phyloP scores from a whole-genome alignment of 208 protist species.

The Crithidia mellificae region DNA sequence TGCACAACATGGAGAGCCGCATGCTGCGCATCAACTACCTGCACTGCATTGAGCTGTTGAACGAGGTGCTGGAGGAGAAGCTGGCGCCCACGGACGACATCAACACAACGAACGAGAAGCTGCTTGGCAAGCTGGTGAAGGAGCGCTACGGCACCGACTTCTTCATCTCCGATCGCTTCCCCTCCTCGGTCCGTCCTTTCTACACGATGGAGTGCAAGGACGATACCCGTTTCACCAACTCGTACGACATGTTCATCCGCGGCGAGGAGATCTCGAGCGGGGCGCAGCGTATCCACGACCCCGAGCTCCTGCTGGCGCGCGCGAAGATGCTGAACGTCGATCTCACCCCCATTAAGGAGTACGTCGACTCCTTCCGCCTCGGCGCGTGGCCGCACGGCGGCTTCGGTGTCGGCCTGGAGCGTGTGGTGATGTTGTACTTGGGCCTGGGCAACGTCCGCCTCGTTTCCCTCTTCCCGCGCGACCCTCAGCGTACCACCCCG shows the following conservation, averaged over 20 bases:
- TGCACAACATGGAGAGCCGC: conserved; percentile 75
- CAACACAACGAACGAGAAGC: conserved; percentile 95
- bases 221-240: conserved; percentile 92
- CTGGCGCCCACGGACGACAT: conserved; percentile 90
- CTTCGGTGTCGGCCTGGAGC: conserved; percentile 98
- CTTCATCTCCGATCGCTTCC: conserved; percentile 99
- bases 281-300: conserved; percentile 99
- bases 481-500: conserved; percentile 96
- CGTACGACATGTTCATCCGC: conserved; percentile 99
- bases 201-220: conserved; percentile 99
- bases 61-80: conserved; percentile 83
- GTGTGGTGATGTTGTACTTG: conserved; percentile 99
- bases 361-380: conserved; percentile 98
- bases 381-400: conserved; percentile 98
- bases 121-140: conserved; percentile 96
- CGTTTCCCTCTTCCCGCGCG: conserved; percentile 98
- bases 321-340: conserved; percentile 86
- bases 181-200: conserved; percentile 97
- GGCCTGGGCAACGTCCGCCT: conserved; percentile 98
- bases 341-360: conserved; percentile 90
- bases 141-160: conserved; percentile 99
- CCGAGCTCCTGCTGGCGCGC: conserved; percentile 88
- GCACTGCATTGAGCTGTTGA: conserved; percentile 95
- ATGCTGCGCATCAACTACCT: conserved; percentile 92
- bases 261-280: conserved; percentile 99